Evolutionary conservation across 73 alveolate species (phyloP), one percentile per base, ranked within the genome.

Genomic region (Breviolum minutum): DNA sequence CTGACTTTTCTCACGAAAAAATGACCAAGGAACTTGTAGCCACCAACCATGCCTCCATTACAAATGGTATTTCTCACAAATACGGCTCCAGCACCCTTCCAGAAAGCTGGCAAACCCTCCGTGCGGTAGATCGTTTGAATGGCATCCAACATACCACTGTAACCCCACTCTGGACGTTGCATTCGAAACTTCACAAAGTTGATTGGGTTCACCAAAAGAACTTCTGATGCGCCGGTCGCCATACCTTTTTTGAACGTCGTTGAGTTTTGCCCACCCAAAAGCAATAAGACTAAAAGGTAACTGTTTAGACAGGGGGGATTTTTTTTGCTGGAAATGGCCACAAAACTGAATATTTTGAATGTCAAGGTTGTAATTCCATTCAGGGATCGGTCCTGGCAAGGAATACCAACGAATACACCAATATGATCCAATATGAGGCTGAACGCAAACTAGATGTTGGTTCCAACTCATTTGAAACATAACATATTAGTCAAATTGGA

Each of bases 141-240:
- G 71, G 98, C 98, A 74, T 92, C 98, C 81, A 92, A 17, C 90
- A 74, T 92, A 66, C 98, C 98, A n/a, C 68, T 92, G 98, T 92
- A 92, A 66, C 98, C 98, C 98, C 98, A 92, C 89, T 92, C 98
- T 14, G 94, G 94, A 13, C 94, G 94, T 17, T 86, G 94, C 94
- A 86, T 86, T 63, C 98, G 89, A 66, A 92, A 92, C 98, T 92
- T 92, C 64, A 92, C 98, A 26, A 92, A 92, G 71, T 92, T 92
- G 90, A 92, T 92, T 40, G 98, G 98, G 73, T 92, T 92, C 79
- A 76, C 96, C 86, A 89, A 26, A 19, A 89, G 30, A 60, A 76
- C 90, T 76, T 92, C 98, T 22, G 98, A 92, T 60, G 98, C 98
- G 17, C 98, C 98, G 48, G 98, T 92, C 24, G 98, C 98, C 98